phyloP scores from a whole-genome alignment of 768 basidiomycete genomes.

The Boletus rex-veris region DNA sequence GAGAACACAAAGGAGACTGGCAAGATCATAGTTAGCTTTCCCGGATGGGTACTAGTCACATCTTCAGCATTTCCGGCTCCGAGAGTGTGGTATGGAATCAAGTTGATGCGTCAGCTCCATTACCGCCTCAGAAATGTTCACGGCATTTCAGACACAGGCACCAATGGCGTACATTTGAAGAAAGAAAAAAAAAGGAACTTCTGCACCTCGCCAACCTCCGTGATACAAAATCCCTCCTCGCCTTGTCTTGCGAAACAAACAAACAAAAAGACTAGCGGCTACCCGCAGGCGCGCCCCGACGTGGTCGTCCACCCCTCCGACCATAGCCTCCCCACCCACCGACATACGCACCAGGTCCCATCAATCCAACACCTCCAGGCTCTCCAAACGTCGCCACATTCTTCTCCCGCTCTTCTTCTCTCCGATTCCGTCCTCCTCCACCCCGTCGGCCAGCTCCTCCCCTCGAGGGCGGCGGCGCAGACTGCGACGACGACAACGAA shows the following conservation, averaged over 20 bases:
- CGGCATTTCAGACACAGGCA: conserved; percentile 11
- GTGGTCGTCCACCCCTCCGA: conserved; percentile 42
- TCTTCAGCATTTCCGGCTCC: no score
- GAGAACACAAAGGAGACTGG: no score
- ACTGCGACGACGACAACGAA: conserved; percentile 50
- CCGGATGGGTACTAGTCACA: no score
- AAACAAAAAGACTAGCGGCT: conserved; percentile 18
- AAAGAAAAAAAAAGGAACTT: neutral
- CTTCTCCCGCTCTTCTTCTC: conserved; percentile 81
- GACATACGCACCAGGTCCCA: conserved; percentile 79
- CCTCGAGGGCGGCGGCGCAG: conserved; percentile 28
- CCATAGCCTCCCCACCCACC: conserved; percentile 75
- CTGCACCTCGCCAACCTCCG: neutral
- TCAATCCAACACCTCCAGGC: conserved; percentile 70
- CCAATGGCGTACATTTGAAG: conserved; percentile 9
- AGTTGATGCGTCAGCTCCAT: no score
- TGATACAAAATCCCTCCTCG: neutral
- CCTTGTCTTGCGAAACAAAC: neutral
- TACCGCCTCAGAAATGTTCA: neutral
- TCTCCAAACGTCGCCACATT: conserved; percentile 89
- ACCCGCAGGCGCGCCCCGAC: conserved; percentile 27
- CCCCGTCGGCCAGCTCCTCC: conserved; percentile 41
- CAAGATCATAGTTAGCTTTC: no score
- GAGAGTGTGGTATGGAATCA: no score
- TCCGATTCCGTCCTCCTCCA: conserved; percentile 58